These are phyloP conservation scores for Crithidia thermophila DNA, from an alignment of 208 protist species.

Conservation along the genomic window DNA sequence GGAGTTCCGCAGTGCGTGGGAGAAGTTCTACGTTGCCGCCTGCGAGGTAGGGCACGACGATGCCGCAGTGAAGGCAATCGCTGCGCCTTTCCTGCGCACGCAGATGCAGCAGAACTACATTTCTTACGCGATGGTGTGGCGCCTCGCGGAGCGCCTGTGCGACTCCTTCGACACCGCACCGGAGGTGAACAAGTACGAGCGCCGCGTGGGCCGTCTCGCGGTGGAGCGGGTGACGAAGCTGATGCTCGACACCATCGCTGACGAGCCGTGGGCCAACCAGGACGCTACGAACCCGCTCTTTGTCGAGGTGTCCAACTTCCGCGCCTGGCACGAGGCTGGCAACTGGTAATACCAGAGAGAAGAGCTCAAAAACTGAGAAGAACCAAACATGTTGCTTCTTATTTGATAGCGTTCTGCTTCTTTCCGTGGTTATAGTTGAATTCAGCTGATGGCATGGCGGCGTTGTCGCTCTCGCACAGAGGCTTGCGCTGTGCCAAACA, in stretches of 20 bases:
- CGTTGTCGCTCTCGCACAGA: too few relatives aligned
- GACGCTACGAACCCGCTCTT: slow-evolving; percentile 74
- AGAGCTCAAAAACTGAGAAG: too few relatives aligned
- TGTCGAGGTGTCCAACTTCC: slow-evolving; percentile 83
- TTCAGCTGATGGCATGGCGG: too few relatives aligned
- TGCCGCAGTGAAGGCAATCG: slow-evolving; percentile 55
- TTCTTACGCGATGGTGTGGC: slow-evolving; percentile 85
- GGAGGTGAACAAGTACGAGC: slow-evolving; percentile 48
- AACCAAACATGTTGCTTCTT: not conserved
- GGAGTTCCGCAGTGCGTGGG: slow-evolving; percentile 63
- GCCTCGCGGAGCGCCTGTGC: slow-evolving; percentile 79
- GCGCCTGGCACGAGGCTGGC: slow-evolving; percentile 88
- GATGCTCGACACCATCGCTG: slow-evolving; percentile 85
- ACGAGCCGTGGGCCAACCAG: slow-evolving; percentile 82
- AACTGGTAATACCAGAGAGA: too few relatives aligned
- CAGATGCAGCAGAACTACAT: slow-evolving; percentile 87
- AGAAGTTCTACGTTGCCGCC: slow-evolving; percentile 71
- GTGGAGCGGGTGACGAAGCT: slow-evolving; percentile 90
- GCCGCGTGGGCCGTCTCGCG: slow-evolving; percentile 47
- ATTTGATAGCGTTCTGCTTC: not conserved
- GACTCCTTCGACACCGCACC: slow-evolving; percentile 56
- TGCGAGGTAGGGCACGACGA: slow-evolving; percentile 77
- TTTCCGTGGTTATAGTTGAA: too few relatives aligned
- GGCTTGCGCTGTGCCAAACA: too few relatives aligned
- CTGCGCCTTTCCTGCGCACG: slow-evolving; percentile 67